These are phyloP conservation scores for Chrysophaeum taylorii DNA, from an alignment of 352 stramenopile species.

Conservation along the genomic window DNA sequence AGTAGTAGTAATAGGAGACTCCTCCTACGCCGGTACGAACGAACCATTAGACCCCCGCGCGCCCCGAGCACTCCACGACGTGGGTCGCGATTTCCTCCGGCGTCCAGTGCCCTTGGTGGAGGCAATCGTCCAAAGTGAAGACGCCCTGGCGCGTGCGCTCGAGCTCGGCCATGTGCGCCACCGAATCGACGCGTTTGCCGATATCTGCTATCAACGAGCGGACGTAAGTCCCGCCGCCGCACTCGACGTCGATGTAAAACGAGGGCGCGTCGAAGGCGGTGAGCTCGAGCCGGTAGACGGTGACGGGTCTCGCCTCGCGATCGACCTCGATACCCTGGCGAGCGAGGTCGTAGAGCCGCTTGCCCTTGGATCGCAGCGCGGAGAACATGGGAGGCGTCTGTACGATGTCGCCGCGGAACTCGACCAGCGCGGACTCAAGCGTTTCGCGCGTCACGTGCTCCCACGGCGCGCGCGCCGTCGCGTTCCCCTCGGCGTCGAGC, in stretches of 20 bases:
- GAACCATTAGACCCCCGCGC: too few species aligned
- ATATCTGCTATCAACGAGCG: conserved; percentile 56
- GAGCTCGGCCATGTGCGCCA: conserved; percentile 52
- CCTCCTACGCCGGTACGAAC: too few species aligned
- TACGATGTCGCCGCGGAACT: conserved; percentile 32
- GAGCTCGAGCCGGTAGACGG: conserved; percentile 38
- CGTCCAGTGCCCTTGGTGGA: conserved; percentile 39
- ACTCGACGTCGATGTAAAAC: conserved; percentile 50
- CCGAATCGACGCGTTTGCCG: conserved; percentile 37
- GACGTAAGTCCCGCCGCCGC: conserved; percentile 61
- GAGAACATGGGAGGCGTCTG: conserved; percentile 59
- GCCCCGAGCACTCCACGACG: too few species aligned
- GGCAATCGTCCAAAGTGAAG: conserved; percentile 41
- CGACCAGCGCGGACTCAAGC: conserved; percentile 34
- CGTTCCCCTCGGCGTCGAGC: conserved; percentile 48
- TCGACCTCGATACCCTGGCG: conserved; percentile 40
- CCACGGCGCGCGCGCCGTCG: conserved; percentile 36
- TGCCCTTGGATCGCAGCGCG: conserved; percentile 50
- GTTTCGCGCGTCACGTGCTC: conserved; percentile 39
- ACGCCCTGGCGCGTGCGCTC: conserved; percentile 50
- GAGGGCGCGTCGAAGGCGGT: conserved; percentile 25
- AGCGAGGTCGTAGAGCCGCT: conserved; percentile 53
- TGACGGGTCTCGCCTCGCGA: conserved; percentile 38
- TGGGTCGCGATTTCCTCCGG: too few species aligned
- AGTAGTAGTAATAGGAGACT: too few species aligned